Evolutionary conservation across 2,329 filamentous ascomycete genomes (phyloP), one percentile per base, ranked within the genome.

Genomic region (Grosmannia huntii): DNA sequence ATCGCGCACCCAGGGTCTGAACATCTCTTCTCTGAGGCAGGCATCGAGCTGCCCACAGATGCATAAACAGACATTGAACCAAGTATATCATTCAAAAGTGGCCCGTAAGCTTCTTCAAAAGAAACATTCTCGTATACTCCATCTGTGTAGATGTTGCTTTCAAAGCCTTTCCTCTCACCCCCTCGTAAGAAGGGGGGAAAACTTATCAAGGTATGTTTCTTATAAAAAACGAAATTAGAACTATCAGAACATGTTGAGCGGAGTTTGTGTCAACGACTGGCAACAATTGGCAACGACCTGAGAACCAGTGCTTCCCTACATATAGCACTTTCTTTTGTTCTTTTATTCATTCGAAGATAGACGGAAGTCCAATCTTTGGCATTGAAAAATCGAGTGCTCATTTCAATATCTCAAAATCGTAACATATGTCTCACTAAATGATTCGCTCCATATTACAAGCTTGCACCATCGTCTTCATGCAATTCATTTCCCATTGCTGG

Each of bases 11-110:
- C 67, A 1, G 65, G 66, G 21, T 63, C 64, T 0, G 59, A 66
- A 7, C 62, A 59, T 1, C 61, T 71, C 11, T 71, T 73, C 38
- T 60, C 60, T 4, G 61, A 59, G 7, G 68, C 68, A 1, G 70
- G 70, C 4, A 60, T 71, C 7, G 21, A 28, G 31, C 21, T 57
- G 19, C 55, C 56, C 16, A 12, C 5, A 10, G 31, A 51, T 27
- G n/a, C 14, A 31, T 36, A 4, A 14, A 11, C 14, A 16, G 36
- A 38, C 12, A 14, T 38, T 2, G 6, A 38, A 16, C 36, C 4
- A 16, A 16, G 33, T 36, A 10, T 36, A 11, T 36, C 48, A 27
- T 14, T 6, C 46, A 25, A 3, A 21, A 9, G 12, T 50, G 48
- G 48, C 12, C 25, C 7, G 11, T 4, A 50, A 27, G 48, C 1